A percentile compares a stretch with the other conserved stretches of the same genome.
Evolutionary conservation across 495 filamentous ascomycete species (phyloP).

Genomic region (Clohesyomyces aquaticus): DNA sequence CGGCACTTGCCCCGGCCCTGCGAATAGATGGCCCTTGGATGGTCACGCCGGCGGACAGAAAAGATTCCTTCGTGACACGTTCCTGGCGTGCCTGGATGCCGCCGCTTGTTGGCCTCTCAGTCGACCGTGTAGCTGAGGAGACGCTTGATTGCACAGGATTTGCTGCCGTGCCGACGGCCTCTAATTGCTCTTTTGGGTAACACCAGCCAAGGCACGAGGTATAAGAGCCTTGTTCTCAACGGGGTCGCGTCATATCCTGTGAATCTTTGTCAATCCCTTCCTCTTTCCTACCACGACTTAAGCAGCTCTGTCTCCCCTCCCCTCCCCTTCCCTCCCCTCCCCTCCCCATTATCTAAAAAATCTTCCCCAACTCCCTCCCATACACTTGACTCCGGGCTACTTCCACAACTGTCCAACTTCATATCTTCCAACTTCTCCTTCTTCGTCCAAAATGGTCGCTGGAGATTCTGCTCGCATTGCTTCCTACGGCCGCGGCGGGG

Average conservation of each 20-base stretch:
- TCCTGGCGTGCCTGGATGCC: not conserved
- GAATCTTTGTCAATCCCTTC: constrained; percentile 26
- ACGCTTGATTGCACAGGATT: not conserved
- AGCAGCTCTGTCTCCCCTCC: too few relatives aligned
- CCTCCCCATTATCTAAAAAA: not conserved
- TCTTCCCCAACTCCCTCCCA: constrained; percentile 2
- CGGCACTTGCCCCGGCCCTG: not conserved
- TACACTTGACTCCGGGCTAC: not conserved
- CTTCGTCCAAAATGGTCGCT: not conserved
- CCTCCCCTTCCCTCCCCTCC: too few relatives aligned
- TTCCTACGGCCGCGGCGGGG: constrained; percentile 61
- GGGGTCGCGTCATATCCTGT: constrained; percentile 22
- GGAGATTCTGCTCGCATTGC: constrained; percentile 37
- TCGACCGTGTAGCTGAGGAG: not conserved
- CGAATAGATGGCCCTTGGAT: constrained; percentile 10
- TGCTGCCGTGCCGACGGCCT: not conserved
- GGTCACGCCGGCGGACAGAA: constrained; percentile 35
- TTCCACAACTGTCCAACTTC: constrained; percentile 3
- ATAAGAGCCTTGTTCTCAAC: constrained; percentile 22
- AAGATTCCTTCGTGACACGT: constrained; percentile 18
- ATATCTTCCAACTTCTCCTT: not conserved
- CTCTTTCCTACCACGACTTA: not conserved
- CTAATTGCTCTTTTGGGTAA: constrained; percentile 16
- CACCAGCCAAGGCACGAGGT: not conserved
- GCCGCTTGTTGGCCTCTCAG: not conserved